Base-by-base conservation (phyloP, 176 grass and related monocot species). In the Lolium perenne region DNA sequence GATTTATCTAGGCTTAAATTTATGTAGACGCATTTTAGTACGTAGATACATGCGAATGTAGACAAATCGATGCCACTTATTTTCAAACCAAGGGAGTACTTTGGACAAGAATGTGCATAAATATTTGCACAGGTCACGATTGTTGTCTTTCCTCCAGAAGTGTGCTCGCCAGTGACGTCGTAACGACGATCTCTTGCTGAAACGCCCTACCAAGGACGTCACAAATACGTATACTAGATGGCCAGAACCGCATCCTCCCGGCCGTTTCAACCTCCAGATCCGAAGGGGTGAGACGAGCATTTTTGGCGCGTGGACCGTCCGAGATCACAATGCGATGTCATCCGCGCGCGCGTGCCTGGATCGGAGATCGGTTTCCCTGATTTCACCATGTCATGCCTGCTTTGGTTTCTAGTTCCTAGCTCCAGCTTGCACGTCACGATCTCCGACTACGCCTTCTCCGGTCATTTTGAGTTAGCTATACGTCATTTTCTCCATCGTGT, bases 111-210 rank as follows among this genome's bases (percentile, higher is more conserved):
- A 65, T 10, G 4, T 15, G 15, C 47, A 75, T 32, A 29, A 29
- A 16, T 5, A 4, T 23, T 47, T 66, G 26, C 67, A 54, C 75
- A 41, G 7, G 56, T 38, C 32, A 43, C 22, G 35, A 1, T 64
- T 49, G 53, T 16, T 13, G 6, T n/a, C 18, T 9, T 20, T 8
- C 51, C 51, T 16, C 13, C 51, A 54, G 4, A 56, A 32, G 35
- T 48, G 10, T 35, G 29, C 41, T 11, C 23, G 2, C 57, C 8
- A 8, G 71, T 7, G 79, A 73, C 77, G 80, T 58, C 59, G 85
- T 63, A 41, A 62, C 70, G 59, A 23, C 47, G 68, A 84, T 89
- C 67, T 89, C 83, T 86, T 70, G 88, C 88, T 26, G 77, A 21
- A 76, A 0, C 6, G 7, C 50, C 29, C 78, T 25, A 61, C 77